Base-by-base conservation (phyloP, 179 eudicot genomes). In the Silene noctiflora region DNA sequence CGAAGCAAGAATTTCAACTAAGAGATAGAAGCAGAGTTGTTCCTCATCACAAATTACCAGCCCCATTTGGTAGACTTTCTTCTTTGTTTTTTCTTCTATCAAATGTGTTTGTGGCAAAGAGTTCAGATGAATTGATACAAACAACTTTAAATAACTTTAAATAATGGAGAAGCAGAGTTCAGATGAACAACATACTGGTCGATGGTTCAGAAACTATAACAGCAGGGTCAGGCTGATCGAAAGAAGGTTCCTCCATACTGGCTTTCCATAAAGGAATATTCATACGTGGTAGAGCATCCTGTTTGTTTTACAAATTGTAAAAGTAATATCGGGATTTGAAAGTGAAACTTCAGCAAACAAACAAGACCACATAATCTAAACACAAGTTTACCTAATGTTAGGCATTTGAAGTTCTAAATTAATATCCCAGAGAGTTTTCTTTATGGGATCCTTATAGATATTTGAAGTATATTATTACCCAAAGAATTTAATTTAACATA, bases 221-320 rank as follows among this genome's bases (percentile, higher is more conserved):
- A 19, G 97, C 79, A 70, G 97, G 91, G 84, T 89, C 93, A 70
- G 89, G 79, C 77, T 78, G 92, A 82, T 82, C 81, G 73, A 86
- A 88, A 44, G 83, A 81, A 20, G 92, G 94, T 78, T 93, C 98
- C 71, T 90, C 97, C 89, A 95, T 74, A 71, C 80, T 86, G 79
- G 99, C 96, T 86, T 85, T 93, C 98, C 98, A 95, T 77, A 95
- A 75, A 60, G 92, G 86, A 76, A 95, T 72, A 56, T 85, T 74
- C 33, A 89, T 82, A 63, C 97, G 92, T 74, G 99, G 98, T 77
- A 85, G 87, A 73, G 97, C 92, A 83, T 91, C 98, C 99, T 95
- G 67, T 75, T 73, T 42, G 58, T 27, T 78, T 9, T 69, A 20
- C 42, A 77, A 60, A 72, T 0, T 6, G 9, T 14, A 61, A 16